A percentile compares a stretch with the other conserved stretches of the same genome.
These are phyloP conservation scores for Rhodotorula graminis DNA, from an alignment of 768 basidiomycete species.

Conservation along the genomic window DNA sequence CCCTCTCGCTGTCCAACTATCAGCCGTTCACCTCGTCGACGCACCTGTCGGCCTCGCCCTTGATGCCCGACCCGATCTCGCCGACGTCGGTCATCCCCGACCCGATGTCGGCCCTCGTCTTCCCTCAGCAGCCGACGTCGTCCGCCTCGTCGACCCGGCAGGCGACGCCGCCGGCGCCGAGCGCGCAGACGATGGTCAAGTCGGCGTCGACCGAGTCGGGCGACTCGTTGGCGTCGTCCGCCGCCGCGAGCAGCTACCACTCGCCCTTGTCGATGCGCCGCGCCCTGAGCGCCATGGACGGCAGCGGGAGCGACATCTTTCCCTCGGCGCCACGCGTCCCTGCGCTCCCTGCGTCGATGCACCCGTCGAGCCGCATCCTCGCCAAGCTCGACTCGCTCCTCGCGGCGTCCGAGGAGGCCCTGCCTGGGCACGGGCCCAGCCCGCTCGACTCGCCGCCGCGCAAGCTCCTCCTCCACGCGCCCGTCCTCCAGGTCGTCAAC, in stretches of 20 bases:
- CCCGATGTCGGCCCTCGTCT: conserved; percentile 6
- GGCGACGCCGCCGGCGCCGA: neutral
- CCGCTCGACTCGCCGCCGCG: conserved; percentile 79
- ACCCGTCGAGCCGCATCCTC: conserved; percentile 17
- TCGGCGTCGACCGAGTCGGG: conserved; percentile 20
- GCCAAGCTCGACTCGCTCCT: conserved; percentile 46
- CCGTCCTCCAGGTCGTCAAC: conserved; percentile 90
- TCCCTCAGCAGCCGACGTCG: neutral
- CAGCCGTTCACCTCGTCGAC: conserved; percentile 1
- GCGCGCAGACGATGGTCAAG: conserved; percentile 4
- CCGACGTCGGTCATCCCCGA: conserved; percentile 19
- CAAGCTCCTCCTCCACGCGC: conserved; percentile 73
- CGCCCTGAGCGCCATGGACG: neutral
- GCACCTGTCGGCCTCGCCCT: conserved; percentile 3
- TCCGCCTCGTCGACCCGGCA: neutral
- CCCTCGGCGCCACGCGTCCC: conserved; percentile 4
- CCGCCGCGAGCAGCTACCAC: conserved; percentile 21
- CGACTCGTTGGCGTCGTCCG: conserved; percentile 2
- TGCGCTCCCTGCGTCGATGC: conserved; percentile 9
- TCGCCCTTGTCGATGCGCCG: conserved; percentile 24
- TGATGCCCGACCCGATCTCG: conserved; percentile 23
- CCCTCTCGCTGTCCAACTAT: conserved; percentile 21
- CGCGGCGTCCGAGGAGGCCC: conserved; percentile 35
- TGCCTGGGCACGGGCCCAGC: conserved; percentile 49
- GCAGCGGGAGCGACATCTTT: neutral